Percentiles rank a stretch among this genome's conserved stretches.
Conservation (phyloP, 306 rosid genomes). For the Prunus campanulata region DNA sequence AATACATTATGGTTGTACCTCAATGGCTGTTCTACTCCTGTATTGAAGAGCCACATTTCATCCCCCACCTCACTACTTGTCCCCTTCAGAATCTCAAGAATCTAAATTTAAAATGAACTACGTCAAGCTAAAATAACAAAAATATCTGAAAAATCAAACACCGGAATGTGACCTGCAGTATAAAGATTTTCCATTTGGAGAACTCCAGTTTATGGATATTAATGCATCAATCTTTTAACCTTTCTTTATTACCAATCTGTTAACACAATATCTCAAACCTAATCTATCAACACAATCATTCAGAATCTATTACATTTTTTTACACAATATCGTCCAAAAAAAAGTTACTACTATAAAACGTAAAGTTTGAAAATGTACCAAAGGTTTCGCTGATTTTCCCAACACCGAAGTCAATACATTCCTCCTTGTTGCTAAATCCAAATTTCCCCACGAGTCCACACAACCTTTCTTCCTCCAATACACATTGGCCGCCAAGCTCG, state of each 20-base stretch:
- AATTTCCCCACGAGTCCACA: conserved; percentile 77
- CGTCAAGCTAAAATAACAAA: conserved; percentile 36
- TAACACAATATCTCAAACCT: background rate
- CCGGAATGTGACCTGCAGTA: background rate
- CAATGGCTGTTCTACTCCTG: conserved; percentile 40
- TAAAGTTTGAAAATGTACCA: conserved; percentile 55
- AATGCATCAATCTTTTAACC: background rate
- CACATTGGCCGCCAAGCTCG: conserved; percentile 54
- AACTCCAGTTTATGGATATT: background rate
- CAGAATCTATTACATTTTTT: background rate
- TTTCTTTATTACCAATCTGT: background rate
- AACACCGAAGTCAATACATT: conserved; percentile 47
- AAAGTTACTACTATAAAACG: background rate
- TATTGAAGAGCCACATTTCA: conserved; percentile 64
- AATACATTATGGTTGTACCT: conserved; percentile 38
- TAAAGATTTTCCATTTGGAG: background rate
- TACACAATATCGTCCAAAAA: background rate
- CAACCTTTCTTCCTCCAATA: conserved; percentile 93
- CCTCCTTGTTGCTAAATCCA: conserved; percentile 50
- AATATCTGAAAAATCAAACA: conserved; percentile 11
- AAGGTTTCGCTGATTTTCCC: conserved; percentile 58
- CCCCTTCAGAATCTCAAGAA: conserved; percentile 56
- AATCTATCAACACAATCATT: background rate
- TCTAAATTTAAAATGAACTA: conserved; percentile 52
- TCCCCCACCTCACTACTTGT: conserved; percentile 49